phyloP scores from a whole-genome alignment of 2,329 filamentous ascomycete genomes.

The Tolypocladium album region DNA sequence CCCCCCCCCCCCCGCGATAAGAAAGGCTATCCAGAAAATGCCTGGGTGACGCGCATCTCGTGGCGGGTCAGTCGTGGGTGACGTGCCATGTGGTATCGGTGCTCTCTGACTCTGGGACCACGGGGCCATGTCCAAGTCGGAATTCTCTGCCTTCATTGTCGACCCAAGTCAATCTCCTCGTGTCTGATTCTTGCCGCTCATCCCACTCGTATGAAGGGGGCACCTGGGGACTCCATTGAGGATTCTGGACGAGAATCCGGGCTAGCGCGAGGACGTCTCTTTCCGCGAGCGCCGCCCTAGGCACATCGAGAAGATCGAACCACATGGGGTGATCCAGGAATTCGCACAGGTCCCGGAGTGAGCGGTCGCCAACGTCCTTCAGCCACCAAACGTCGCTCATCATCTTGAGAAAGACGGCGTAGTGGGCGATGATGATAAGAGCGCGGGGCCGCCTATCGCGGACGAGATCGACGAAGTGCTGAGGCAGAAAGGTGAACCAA shows the following conservation, averaged over 20 bases:
- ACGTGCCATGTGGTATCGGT: background rate
- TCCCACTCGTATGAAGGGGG: background rate
- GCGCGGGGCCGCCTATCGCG: constrained; percentile 31
- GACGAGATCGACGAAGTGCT: constrained; percentile 31
- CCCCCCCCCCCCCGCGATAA: background rate
- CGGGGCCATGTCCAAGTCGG: background rate
- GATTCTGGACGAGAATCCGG: constrained; percentile 32
- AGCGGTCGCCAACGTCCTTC: constrained; percentile 30
- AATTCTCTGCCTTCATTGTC: constrained; percentile 3
- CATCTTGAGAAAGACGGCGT: constrained; percentile 38
- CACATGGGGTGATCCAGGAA: constrained; percentile 27
- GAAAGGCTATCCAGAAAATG: background rate
- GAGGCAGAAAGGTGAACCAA: constrained; percentile 40
- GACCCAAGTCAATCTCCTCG: constrained; percentile 2
- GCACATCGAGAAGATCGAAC: constrained; percentile 13
- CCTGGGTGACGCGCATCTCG: background rate
- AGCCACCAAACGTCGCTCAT: constrained; percentile 38
- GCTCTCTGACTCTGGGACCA: background rate
- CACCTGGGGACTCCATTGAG: constrained; percentile 22
- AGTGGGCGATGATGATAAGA: constrained; percentile 41
- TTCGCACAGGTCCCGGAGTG: constrained; percentile 32
- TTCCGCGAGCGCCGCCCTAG: constrained; percentile 27
- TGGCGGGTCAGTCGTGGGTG: background rate
- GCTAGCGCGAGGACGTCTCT: constrained; percentile 24
- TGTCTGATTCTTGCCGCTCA: background rate